Base-by-base conservation (phyloP, 371 early-diverging fungal species). In the Mucor velutinosus region DNA sequence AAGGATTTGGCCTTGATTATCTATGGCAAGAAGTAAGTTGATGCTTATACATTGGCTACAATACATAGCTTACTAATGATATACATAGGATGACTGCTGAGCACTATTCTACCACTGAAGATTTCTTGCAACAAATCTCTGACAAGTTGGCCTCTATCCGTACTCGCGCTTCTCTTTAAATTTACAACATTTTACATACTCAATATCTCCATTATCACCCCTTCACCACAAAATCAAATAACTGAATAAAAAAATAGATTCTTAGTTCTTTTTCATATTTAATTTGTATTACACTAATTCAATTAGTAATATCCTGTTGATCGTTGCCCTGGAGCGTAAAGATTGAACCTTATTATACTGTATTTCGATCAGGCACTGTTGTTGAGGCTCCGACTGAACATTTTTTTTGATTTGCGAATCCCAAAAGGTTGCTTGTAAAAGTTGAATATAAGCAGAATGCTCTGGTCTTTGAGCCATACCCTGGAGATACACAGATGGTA, bases 1-100 rank as follows among this genome's bases (percentile, higher is more conserved):
- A 98, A 98, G 89, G 98, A 98, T 80, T 83, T 98, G 72, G 98
- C 98, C 23, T 82, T 98, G 76, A 84, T 94, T 30, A 95, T 98
- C 76, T 92, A 98, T 73, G 97, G 96, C 67, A 86, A 89, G 72
- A 77, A 86, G 89, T 89, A 83, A 80, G 86, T 67, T 32, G 15
- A 14, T 47, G 39, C 7, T 27, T 53, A 51, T 35, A 21, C 33
- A 29, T 6, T 8, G n/a, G 56, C 7, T n/a, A 10, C 19, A 11
- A 6, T 19, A 17, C 21, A 17, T 25, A 33, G 47, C 19, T 27
- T 60, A 19, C n/a, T 25, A 51, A 29, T n/a, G 23, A 30, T 35
- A 49, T 62, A 11, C 25, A 57, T 67, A 87, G 86, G 10, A 79
- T 92, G 72, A 87, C 85, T 51, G 76, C 90, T 19, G 86, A 88